phyloP scores from a whole-genome alignment of 1,284 basidiomycete species.

The Lentinula novae-zelandiae region DNA sequence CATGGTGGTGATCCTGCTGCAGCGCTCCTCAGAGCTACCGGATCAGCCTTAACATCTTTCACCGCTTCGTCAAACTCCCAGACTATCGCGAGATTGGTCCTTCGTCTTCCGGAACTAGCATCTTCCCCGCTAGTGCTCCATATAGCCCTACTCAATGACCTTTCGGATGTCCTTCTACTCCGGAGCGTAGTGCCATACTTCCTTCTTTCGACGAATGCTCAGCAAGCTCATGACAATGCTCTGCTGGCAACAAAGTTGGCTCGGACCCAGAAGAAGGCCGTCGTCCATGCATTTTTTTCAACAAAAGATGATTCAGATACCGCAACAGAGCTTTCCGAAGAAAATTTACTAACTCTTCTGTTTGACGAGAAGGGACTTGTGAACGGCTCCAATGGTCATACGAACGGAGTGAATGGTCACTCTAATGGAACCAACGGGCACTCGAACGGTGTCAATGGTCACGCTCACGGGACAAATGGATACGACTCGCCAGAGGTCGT shows the following conservation, averaged over 20 bases:
- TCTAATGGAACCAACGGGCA: conserved; percentile 31
- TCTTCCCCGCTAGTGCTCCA: conserved; percentile 45
- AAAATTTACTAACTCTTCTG: conserved; percentile 57
- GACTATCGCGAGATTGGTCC: conserved; percentile 35
- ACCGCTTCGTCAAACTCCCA: conserved; percentile 30
- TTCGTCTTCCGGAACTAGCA: conserved; percentile 39
- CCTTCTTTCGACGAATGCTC: conserved; percentile 58
- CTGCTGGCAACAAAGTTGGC: conserved; percentile 71
- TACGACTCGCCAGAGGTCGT: conserved; percentile 5
- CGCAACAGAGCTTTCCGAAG: conserved; percentile 51
- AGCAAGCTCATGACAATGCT: conserved; percentile 72
- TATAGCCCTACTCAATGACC: conserved; percentile 44
- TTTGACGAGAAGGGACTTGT: conserved; percentile 25
- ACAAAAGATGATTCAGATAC: conserved; percentile 26
- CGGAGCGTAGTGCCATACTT: conserved; percentile 57
- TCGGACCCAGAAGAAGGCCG: conserved; percentile 52
- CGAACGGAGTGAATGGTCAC: conserved; percentile 29
- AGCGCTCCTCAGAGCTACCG: conserved; percentile 32
- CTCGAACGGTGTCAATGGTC: conserved; percentile 27
- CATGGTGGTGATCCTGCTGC: conserved; percentile 44
- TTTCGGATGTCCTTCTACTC: conserved; percentile 56
- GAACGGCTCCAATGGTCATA: conserved; percentile 20
- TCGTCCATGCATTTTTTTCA: conserved; percentile 78
- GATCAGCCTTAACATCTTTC: conserved; percentile 36
- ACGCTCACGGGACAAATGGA: neutral